Base-by-base conservation (phyloP, 1,139 yeast genomes). In the Pichia sp. region DNA sequence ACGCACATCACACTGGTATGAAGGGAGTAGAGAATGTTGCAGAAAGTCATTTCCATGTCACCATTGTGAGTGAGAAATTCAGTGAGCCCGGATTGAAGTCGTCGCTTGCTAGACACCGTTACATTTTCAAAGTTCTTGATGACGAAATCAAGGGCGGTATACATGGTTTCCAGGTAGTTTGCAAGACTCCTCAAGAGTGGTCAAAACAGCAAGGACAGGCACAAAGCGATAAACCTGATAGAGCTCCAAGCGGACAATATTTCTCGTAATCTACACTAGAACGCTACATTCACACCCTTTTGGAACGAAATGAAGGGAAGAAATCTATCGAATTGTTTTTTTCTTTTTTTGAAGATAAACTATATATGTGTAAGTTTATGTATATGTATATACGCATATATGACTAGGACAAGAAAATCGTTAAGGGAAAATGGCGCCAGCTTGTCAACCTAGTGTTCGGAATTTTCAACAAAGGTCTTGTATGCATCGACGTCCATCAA, bases 101-200 rank as follows among this genome's bases (percentile, higher is more conserved):
- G 0, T 71, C 81, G 34, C 20, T 59, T 6, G 50, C 56, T 5
- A 80, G 99, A 67, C 98, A 93, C 72, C 73, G 97, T 56, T 69
- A 85, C 66, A 78, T 93, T 0, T 92, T 91, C 67, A 73, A 73
- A 51, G 69, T 88, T 52, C 73, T 93, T 49, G 81, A 81, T 59
- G 75, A 74, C 52, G 78, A 80, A 54, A 93, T 96, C 1, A 55
- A 50, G 20, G 20, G 53, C n/a, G 49, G 31, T 3, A 83, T 93
- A 27, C 99, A 93, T 73, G 97, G 98, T 0, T 74, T 93, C 58
- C 97, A 90, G 68, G 77, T 93, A 72, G 83, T 84, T 66, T 86
- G 96, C 0, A 87, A 87, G 70, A 91, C 98, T 1, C 79, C 81
- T 0, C 76, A 73, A 43, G 96, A 90, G 65, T 75, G 73, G 56